These are phyloP conservation scores for Tetracentron sinense DNA, from an alignment of 164 flowering plant genomes.

Conservation along the genomic window DNA sequence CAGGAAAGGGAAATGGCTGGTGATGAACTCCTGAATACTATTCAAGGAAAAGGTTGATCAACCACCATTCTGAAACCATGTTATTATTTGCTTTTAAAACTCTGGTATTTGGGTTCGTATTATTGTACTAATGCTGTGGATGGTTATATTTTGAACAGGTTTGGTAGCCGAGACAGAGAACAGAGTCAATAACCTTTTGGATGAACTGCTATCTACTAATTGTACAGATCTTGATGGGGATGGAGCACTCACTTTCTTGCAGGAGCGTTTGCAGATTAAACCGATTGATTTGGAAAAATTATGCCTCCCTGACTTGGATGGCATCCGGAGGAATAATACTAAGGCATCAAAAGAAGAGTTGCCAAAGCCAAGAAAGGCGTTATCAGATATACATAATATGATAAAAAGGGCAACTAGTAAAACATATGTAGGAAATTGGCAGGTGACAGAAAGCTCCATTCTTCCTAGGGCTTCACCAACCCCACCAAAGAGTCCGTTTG, in stretches of 20 bases:
- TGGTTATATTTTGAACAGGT: constrained; percentile 24
- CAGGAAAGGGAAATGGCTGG: constrained; percentile 34
- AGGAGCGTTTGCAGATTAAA: constrained; percentile 60
- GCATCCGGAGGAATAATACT: constrained; percentile 29
- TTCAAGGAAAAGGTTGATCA: constrained; percentile 12
- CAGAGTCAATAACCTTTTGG: constrained; percentile 32
- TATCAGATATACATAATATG: constrained; percentile 26
- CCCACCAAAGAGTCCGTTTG: constrained; percentile 48
- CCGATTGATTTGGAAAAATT: constrained; percentile 38
- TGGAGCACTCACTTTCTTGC: constrained; percentile 42
- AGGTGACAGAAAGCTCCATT: constrained; percentile 15
- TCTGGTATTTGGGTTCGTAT: neutral
- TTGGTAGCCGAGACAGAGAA: constrained; percentile 28
- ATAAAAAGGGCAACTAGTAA: constrained; percentile 15
- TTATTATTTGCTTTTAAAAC: neutral
- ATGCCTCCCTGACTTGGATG: constrained; percentile 47
- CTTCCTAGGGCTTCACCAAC: constrained; percentile 38
- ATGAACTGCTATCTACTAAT: constrained; percentile 40
- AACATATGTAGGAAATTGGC: constrained; percentile 18
- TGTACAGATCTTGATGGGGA: constrained; percentile 51
- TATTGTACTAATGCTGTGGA: neutral
- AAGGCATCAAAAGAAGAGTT: constrained; percentile 21
- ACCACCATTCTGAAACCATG: neutral
- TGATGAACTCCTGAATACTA: constrained; percentile 21
- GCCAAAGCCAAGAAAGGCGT: constrained; percentile 26